Conservation (phyloP, 2,329 filamentous ascomycete genomes). For the Penicillium frequentans region DNA sequence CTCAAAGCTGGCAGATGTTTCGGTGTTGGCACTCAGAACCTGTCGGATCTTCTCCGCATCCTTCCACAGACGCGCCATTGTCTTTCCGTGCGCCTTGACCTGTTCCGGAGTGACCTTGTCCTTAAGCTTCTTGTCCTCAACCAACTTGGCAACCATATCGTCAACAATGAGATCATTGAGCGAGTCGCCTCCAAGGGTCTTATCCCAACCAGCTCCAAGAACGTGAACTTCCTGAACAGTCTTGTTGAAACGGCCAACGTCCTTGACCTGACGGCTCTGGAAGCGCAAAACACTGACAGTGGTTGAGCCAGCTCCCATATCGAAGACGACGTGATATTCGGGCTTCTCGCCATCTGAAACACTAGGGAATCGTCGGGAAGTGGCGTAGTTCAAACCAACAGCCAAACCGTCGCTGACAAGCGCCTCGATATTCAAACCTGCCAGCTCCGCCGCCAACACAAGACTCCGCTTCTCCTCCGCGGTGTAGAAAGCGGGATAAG, state of each 20-base stretch:
- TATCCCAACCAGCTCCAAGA: conserved; percentile 83
- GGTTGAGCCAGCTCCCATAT: conserved; percentile 95
- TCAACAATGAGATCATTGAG: conserved; percentile 86
- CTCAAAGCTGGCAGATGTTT: conserved; percentile 79
- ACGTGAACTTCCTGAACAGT: conserved; percentile 94
- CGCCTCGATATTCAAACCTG: conserved; percentile 80
- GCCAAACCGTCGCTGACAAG: conserved; percentile 87
- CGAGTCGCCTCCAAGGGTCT: conserved; percentile 82
- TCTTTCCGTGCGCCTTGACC: conserved; percentile 72
- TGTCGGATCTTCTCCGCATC: conserved; percentile 86
- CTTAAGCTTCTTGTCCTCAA: conserved; percentile 62
- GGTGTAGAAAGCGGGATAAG: conserved; percentile 87
- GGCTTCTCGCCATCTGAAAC: conserved; percentile 79
- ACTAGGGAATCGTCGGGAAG: conserved; percentile 82
- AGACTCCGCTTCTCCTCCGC: conserved; percentile 86
- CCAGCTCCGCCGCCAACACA: conserved; percentile 79
- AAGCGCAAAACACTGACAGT: conserved; percentile 89
- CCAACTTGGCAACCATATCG: conserved; percentile 80
- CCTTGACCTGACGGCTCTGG: conserved; percentile 85
- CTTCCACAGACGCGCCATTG: conserved; percentile 87
- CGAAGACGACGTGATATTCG: conserved; percentile 90
- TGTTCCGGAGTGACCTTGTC: conserved; percentile 37
- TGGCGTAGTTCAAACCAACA: conserved; percentile 94
- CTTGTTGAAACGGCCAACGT: conserved; percentile 91
- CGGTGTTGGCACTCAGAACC: conserved; percentile 87